Percentiles rank a stretch among this genome's conserved stretches.
These are phyloP conservation scores for Daucus carota DNA, from an alignment of 129 eudicot species.

Conservation along the genomic window DH1_v3.0 NC_030388.2:24234501-24235000, in stretches of 20 bases:
- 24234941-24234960: no score
- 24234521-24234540: constrained; percentile 15
- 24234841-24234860: constrained; percentile 21
- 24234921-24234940: constrained; percentile 19
- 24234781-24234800: constrained; percentile 33
- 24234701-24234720: constrained; percentile 11
- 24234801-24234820: constrained; percentile 20
- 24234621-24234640: constrained; percentile 23
- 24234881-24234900: constrained; percentile 20
- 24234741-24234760: constrained; percentile 11
- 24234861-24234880: not conserved
- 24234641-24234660: constrained; percentile 30
- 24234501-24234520: constrained; percentile 25
- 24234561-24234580: constrained; percentile 24
- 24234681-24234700: constrained; percentile 5
- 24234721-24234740: constrained; percentile 22
- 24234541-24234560: constrained; percentile 24
- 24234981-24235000: not conserved
- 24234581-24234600: constrained; percentile 16
- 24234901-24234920: constrained; percentile 18
- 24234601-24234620: constrained; percentile 10
- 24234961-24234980: no score
- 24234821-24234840: constrained; percentile 40
- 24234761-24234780: constrained; percentile 19
- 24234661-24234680: constrained; percentile 36